A percentile compares a stretch with the other conserved stretches of the same genome.
Conservation (phyloP, 352 stramenopile species). For the Pythium sp. region DNA sequence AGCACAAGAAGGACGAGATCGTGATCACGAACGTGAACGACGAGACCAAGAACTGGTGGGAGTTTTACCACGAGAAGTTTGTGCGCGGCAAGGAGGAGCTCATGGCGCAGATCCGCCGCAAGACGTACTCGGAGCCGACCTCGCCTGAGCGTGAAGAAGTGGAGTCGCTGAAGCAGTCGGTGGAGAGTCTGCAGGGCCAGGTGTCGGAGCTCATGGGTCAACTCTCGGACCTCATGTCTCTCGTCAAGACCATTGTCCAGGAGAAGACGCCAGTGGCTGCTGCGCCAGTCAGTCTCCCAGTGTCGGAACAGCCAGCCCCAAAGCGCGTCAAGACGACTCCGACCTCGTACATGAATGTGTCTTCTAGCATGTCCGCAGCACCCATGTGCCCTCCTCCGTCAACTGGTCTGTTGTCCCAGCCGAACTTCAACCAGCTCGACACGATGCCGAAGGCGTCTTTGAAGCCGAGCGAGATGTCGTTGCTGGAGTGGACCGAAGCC, state of each 20-base stretch:
- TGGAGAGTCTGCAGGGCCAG: conserved; percentile 68
- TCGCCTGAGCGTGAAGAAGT: conserved; percentile 76
- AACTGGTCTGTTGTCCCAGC: conserved; percentile 16
- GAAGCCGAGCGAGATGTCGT: conserved; percentile 60
- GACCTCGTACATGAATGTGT: background rate
- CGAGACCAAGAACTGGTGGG: conserved; percentile 87
- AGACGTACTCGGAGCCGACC: conserved; percentile 83
- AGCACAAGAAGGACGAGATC: conserved; percentile 91
- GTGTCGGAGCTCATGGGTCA: conserved; percentile 79
- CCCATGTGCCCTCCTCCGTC: conserved; percentile 17
- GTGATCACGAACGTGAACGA: conserved; percentile 72
- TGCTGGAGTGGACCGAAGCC: conserved; percentile 78
- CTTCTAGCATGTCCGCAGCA: background rate
- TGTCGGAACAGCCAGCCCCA: conserved; percentile 20
- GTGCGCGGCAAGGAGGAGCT: conserved; percentile 80
- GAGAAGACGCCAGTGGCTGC: conserved; percentile 32
- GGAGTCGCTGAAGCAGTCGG: conserved; percentile 70
- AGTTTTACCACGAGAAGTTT: conserved; percentile 92
- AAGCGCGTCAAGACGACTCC: conserved; percentile 47
- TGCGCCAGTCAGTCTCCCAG: background rate
- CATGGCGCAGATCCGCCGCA: conserved; percentile 85
- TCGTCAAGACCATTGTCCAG: conserved; percentile 71
- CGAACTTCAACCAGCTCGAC: conserved; percentile 31
- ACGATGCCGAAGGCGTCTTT: conserved; percentile 33
- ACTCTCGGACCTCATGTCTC: conserved; percentile 63